These are phyloP conservation scores for Camelina neglecta DNA, from an alignment of 345 rosid species.

Conservation along the genomic window DNA sequence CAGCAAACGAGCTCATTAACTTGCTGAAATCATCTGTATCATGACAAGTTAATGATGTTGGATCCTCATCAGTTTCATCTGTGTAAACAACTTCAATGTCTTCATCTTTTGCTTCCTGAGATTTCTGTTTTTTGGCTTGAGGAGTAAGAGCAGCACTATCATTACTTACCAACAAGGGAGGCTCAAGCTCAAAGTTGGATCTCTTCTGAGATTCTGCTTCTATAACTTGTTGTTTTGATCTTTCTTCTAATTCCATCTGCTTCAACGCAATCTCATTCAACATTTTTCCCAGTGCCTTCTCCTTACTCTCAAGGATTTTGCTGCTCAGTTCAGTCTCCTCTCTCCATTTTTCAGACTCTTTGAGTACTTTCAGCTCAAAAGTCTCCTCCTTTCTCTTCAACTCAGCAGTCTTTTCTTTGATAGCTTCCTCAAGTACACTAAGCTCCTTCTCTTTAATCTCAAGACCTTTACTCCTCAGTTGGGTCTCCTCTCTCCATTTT, in stretches of 20 bases:
- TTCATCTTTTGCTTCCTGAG: conserved; percentile 20
- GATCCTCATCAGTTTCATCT: conserved; percentile 13
- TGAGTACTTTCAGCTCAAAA: conserved; percentile 17
- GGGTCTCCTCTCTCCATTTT: conserved; percentile 12
- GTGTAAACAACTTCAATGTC: conserved; percentile 13
- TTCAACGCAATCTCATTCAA: background rate
- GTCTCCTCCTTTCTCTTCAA: conserved; percentile 33
- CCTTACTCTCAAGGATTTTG: background rate
- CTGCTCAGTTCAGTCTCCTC: conserved; percentile 14
- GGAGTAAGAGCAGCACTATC: conserved; percentile 37
- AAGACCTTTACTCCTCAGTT: background rate
- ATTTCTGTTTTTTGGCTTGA: background rate
- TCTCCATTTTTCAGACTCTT: conserved; percentile 7
- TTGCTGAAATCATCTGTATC: conserved; percentile 63
- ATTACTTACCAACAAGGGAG: background rate
- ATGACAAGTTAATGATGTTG: conserved; percentile 43
- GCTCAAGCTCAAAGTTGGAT: conserved; percentile 18
- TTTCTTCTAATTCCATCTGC: conserved; percentile 3
- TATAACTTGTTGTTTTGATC: background rate
- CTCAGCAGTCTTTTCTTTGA: background rate
- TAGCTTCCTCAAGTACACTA: background rate
- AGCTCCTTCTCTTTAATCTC: conserved; percentile 16
- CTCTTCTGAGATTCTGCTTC: conserved; percentile 16
- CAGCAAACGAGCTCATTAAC: conserved; percentile 56
- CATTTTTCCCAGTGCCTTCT: background rate